Evolutionary conservation across 352 stramenopile genomes (phyloP).

Genomic region (Pythium insidiosum): DNA sequence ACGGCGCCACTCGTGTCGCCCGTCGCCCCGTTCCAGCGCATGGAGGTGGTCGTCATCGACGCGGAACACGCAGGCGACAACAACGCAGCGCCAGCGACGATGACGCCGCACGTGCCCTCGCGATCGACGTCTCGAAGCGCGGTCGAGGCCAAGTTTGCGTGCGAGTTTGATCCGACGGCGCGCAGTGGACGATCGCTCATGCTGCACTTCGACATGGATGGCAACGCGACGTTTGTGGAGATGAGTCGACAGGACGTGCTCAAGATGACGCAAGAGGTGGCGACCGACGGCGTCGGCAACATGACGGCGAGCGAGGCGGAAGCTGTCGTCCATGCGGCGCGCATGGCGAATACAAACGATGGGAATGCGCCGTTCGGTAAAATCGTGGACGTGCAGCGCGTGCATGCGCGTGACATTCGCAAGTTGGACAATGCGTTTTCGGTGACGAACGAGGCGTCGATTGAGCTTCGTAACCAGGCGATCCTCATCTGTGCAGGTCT

Average conservation of each 20-base stretch:
- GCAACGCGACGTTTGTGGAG: slow-evolving; percentile 49
- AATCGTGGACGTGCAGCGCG: slow-evolving; percentile 26
- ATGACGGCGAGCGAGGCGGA: slow-evolving; percentile 19
- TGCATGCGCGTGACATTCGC: slow-evolving; percentile 36
- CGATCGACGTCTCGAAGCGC: neutral
- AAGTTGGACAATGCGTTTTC: slow-evolving; percentile 32
- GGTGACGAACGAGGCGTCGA: slow-evolving; percentile 22
- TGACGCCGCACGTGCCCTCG: neutral
- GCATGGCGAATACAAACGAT: neutral
- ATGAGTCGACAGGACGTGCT: slow-evolving; percentile 56
- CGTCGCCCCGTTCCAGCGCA: slow-evolving; percentile 1
- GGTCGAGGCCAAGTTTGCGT: slow-evolving; percentile 3
- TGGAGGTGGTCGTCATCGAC: slow-evolving; percentile 2
- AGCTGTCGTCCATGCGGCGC: neutral
- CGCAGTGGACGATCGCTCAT: slow-evolving; percentile 5
- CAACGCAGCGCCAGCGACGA: neutral
- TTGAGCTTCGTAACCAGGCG: slow-evolving; percentile 31
- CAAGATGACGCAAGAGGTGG: slow-evolving; percentile 51
- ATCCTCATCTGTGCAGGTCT: slow-evolving; percentile 36
- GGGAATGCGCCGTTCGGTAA: neutral
- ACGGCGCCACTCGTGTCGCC: no score
- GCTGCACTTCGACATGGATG: slow-evolving; percentile 38
- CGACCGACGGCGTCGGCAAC: slow-evolving; percentile 24
- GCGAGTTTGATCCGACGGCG: slow-evolving; percentile 1
- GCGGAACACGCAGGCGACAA: neutral